A percentile compares a stretch with the other conserved stretches of the same genome.
Conservation (phyloP, 2,329 filamentous ascomycete species). For the Metarhizium humberi region DNA sequence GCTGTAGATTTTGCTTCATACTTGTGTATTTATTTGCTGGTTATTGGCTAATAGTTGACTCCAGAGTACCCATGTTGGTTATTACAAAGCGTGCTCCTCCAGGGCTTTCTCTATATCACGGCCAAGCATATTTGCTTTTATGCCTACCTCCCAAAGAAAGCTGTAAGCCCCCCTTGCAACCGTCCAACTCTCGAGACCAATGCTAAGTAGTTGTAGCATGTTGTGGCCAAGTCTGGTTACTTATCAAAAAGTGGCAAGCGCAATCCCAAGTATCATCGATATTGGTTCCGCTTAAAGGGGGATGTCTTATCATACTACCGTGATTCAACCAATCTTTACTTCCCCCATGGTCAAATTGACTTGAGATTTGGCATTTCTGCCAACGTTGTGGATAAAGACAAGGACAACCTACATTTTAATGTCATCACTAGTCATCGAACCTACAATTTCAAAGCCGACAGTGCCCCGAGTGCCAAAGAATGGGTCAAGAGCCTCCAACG, state of each 20-base stretch:
- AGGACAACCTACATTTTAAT: slow-evolving; percentile 67
- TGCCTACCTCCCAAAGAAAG: slow-evolving; percentile 90
- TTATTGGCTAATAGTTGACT: not conserved
- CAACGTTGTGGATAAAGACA: slow-evolving; percentile 65
- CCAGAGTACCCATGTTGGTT: slow-evolving; percentile 89
- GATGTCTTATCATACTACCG: slow-evolving; percentile 87
- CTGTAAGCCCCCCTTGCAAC: slow-evolving; percentile 40
- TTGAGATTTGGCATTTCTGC: slow-evolving; percentile 86
- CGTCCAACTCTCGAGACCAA: not conserved
- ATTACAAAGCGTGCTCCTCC: slow-evolving; percentile 80
- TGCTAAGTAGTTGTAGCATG: slow-evolving; percentile 39
- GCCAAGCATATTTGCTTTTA: slow-evolving; percentile 93
- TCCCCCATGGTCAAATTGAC: slow-evolving; percentile 85
- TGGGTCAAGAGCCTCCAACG: slow-evolving; percentile 93
- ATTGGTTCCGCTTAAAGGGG: slow-evolving; percentile 89
- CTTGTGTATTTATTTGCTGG: too few species aligned
- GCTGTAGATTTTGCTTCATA: not conserved
- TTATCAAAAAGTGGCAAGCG: slow-evolving; percentile 81
- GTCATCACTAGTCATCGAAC: slow-evolving; percentile 75
- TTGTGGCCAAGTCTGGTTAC: slow-evolving; percentile 77
- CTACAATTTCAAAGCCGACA: slow-evolving; percentile 86
- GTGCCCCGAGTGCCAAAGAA: slow-evolving; percentile 77
- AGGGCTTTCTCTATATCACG: slow-evolving; percentile 95
- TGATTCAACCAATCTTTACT: slow-evolving; percentile 78
- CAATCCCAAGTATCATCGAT: slow-evolving; percentile 79